phyloP scores from a whole-genome alignment of 202 grass and related monocot genomes.

The Brachypodium distachyon region DNA sequence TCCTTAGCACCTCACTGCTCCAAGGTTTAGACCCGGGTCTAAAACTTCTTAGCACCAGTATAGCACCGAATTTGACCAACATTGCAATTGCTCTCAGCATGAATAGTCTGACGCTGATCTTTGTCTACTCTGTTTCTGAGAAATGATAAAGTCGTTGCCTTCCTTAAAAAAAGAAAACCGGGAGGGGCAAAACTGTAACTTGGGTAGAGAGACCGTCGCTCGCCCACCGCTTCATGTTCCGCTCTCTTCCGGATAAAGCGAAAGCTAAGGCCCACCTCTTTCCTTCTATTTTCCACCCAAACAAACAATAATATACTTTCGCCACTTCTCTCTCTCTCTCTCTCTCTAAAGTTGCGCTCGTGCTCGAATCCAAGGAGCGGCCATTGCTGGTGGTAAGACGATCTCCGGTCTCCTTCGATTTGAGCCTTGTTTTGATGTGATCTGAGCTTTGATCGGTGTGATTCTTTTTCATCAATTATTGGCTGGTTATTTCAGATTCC shows the following conservation, averaged over 20 bases:
- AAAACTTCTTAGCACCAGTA: too few species aligned
- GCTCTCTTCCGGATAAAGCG: conserved; percentile 16
- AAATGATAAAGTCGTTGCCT: too few species aligned
- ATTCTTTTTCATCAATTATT: not conserved
- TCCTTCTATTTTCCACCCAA: not conserved
- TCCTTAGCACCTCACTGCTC: too few species aligned
- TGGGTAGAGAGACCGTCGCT: not conserved
- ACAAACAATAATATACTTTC: not conserved
- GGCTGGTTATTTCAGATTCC: not conserved
- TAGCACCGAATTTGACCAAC: too few species aligned
- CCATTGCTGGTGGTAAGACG: conserved; percentile 27
- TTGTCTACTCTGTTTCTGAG: too few species aligned
- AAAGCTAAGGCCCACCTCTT: not conserved
- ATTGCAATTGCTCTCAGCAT: too few species aligned
- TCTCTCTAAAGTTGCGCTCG: not conserved
- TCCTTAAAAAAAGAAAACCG: too few species aligned
- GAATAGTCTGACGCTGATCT: too few species aligned
- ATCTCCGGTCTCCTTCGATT: not conserved
- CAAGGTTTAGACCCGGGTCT: too few species aligned
- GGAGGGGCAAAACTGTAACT: conserved; percentile 6
- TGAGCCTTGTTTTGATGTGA: not conserved
- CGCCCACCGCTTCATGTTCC: conserved; percentile 14
- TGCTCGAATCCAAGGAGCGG: conserved; percentile 10
- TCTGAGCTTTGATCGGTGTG: not conserved
- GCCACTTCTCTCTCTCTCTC: not conserved